Evolutionary conservation across 345 rosid species (phyloP).

Genomic region (Citrus sp.): DNA sequence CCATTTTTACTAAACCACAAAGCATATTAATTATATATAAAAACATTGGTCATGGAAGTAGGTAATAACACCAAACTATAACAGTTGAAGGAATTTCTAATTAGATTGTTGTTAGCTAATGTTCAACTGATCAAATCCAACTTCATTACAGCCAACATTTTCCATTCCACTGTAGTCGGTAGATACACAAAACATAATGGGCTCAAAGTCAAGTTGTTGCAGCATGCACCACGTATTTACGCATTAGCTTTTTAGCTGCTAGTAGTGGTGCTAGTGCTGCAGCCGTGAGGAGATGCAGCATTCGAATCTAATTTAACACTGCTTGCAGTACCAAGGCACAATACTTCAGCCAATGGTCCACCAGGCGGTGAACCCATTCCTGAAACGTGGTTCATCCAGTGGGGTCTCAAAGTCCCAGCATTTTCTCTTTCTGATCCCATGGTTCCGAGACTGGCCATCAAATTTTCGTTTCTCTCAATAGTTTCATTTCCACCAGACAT

Average conservation of each 20-base stretch:
- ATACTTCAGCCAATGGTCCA: slow-evolving; percentile 58
- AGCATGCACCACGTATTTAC: slow-evolving; percentile 4
- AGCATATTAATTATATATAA: neutral
- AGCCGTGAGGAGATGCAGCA: slow-evolving; percentile 18
- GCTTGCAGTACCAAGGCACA: slow-evolving; percentile 40
- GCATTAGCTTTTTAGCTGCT: slow-evolving; percentile 21
- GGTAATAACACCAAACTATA: neutral
- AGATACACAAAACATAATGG: neutral
- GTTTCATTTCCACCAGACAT: slow-evolving; percentile 45
- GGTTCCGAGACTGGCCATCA: slow-evolving; percentile 22
- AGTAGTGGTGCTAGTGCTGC: slow-evolving; percentile 21
- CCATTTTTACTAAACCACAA: neutral
- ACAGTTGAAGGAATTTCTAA: neutral
- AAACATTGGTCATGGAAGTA: neutral
- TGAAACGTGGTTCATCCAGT: slow-evolving; percentile 39
- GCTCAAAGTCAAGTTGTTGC: neutral
- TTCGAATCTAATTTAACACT: slow-evolving; percentile 21
- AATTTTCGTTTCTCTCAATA: slow-evolving; percentile 28
- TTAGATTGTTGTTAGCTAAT: neutral
- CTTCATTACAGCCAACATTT: neutral
- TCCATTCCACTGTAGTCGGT: neutral
- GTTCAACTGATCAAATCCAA: neutral
- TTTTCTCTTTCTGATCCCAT: slow-evolving; percentile 24
- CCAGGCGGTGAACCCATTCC: slow-evolving; percentile 48
- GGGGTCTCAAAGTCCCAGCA: slow-evolving; percentile 23